A percentile compares a stretch with the other conserved stretches of the same genome.
Conservation (phyloP, 2,329 filamentous ascomycete genomes). For the Curvularia spicifera region DNA sequence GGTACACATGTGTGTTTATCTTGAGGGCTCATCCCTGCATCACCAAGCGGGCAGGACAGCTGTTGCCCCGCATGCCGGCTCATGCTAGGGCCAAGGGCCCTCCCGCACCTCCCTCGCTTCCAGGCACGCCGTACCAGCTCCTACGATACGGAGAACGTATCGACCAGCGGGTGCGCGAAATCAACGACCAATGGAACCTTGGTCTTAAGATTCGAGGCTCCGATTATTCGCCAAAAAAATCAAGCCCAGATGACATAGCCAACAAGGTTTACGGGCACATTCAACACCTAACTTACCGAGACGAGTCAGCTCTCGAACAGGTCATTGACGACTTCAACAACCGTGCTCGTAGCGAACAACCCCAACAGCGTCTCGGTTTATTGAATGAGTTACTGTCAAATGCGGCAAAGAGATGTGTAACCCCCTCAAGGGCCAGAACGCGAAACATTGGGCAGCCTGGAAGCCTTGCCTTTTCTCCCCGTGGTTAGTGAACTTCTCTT, state of each 20-base stretch:
- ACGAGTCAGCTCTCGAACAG: constrained; percentile 22
- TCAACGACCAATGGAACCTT: constrained; percentile 34
- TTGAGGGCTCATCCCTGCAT: neutral
- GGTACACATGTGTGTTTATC: neutral
- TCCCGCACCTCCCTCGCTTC: constrained; percentile 15
- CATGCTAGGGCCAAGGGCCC: constrained; percentile 11
- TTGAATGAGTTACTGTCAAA: constrained; percentile 22
- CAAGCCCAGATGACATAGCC: constrained; percentile 4
- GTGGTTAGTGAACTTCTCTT: constrained; percentile 19
- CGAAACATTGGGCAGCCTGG: constrained; percentile 13
- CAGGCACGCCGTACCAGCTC: constrained; percentile 25
- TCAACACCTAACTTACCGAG: constrained; percentile 27
- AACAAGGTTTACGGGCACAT: constrained; percentile 28
- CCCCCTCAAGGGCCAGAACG: constrained; percentile 10
- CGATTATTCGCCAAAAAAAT: constrained; percentile 33
- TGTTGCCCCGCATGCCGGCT: constrained; percentile 10
- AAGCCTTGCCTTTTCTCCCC: constrained; percentile 7
- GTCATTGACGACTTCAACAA: constrained; percentile 25
- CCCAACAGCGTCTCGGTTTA: constrained; percentile 9
- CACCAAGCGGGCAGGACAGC: neutral
- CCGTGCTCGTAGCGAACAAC: constrained; percentile 10
- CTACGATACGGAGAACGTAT: constrained; percentile 24
- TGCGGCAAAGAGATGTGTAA: constrained; percentile 1
- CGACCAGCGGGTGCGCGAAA: constrained; percentile 21
- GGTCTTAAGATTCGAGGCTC: constrained; percentile 23